Percentiles rank a stretch among this genome's conserved stretches.
phyloP scores from a whole-genome alignment of 164 flowering plant species.

The Kalanchoe fedtschenkoi region DNA sequence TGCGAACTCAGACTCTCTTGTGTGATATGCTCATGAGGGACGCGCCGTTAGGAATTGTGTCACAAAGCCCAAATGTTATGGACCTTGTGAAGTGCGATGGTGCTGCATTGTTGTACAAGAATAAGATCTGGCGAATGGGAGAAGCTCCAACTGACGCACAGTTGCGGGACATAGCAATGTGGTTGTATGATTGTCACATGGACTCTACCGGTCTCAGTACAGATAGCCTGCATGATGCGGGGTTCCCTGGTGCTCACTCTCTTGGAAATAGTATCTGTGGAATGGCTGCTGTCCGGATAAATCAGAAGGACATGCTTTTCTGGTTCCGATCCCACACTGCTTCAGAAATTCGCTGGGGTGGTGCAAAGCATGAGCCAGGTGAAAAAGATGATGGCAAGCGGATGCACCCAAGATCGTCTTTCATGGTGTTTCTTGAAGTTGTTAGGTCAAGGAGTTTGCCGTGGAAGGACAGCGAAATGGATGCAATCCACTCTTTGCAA shows the following conservation, averaged over 20 bases:
- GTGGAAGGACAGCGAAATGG: conserved; percentile 97
- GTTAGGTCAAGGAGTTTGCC: conserved; percentile 75
- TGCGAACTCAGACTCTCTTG: conserved; percentile 81
- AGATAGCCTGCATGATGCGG: conserved; percentile 84
- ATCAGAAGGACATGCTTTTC: conserved; percentile 66
- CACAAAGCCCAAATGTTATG: conserved; percentile 81
- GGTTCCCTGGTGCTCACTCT: conserved; percentile 67
- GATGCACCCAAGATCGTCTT: conserved; percentile 96
- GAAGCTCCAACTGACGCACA: conserved; percentile 58
- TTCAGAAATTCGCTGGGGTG: conserved; percentile 85
- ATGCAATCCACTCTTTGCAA: conserved; percentile 94
- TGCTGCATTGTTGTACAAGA: conserved; percentile 67
- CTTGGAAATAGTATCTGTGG: conserved; percentile 78
- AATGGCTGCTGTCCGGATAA: conserved; percentile 86
- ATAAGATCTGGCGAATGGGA: conserved; percentile 59
- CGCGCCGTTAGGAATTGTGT: conserved; percentile 81
- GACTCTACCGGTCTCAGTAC: conserved; percentile 94
- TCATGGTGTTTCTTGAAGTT: conserved; percentile 92
- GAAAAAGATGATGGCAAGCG: conserved; percentile 76
- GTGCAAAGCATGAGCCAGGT: conserved; percentile 81
- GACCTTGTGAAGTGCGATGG: conserved; percentile 95
- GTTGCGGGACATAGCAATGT: conserved; percentile 44
- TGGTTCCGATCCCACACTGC: conserved; percentile 92
- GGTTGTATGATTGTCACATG: conserved; percentile 65
- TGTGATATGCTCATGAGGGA: conserved; percentile 94